A percentile compares a stretch with the other conserved stretches of the same genome.
phyloP scores from a whole-genome alignment of 257 asterid genomes.

The Cinchona pubescens region DNA sequence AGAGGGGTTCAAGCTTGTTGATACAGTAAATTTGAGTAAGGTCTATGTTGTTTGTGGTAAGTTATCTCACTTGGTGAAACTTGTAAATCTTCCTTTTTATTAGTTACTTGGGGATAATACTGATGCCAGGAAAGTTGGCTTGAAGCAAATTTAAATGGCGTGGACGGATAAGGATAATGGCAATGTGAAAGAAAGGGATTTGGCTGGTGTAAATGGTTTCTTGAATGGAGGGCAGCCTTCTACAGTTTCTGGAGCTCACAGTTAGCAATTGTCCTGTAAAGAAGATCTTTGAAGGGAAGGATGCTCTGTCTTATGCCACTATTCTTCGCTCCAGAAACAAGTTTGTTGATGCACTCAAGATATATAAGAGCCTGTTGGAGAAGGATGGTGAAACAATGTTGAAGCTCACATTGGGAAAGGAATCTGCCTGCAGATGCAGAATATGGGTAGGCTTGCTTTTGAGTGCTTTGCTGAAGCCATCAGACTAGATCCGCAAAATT shows the following conservation, averaged over 20 bases:
- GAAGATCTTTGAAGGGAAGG: constrained; percentile 59
- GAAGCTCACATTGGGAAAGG: constrained; percentile 98
- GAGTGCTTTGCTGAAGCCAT: constrained; percentile 89
- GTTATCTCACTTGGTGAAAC: neutral
- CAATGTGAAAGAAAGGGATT: constrained; percentile 40
- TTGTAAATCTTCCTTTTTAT: neutral
- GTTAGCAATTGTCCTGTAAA: constrained; percentile 36
- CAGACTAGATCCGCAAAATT: constrained; percentile 75
- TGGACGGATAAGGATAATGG: constrained; percentile 50
- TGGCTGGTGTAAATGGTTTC: constrained; percentile 36
- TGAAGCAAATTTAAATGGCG: constrained; percentile 46
- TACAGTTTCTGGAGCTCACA: constrained; percentile 38
- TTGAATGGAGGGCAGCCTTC: constrained; percentile 48
- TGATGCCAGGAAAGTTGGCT: constrained; percentile 30
- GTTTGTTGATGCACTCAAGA: constrained; percentile 77
- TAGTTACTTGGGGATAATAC: neutral
- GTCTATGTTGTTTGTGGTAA: neutral
- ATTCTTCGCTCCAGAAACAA: constrained; percentile 91
- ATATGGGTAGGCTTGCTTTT: constrained; percentile 71
- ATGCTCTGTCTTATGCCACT: constrained; percentile 76
- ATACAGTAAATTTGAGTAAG: neutral
- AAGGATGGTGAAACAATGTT: constrained; percentile 60
- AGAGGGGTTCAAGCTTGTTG: neutral
- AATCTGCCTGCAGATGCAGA: constrained; percentile 92
- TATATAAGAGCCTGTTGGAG: constrained; percentile 69